These are phyloP conservation scores for Trifolium pratense DNA, from an alignment of 306 rosid genomes.

Conservation along the genomic window DNA sequence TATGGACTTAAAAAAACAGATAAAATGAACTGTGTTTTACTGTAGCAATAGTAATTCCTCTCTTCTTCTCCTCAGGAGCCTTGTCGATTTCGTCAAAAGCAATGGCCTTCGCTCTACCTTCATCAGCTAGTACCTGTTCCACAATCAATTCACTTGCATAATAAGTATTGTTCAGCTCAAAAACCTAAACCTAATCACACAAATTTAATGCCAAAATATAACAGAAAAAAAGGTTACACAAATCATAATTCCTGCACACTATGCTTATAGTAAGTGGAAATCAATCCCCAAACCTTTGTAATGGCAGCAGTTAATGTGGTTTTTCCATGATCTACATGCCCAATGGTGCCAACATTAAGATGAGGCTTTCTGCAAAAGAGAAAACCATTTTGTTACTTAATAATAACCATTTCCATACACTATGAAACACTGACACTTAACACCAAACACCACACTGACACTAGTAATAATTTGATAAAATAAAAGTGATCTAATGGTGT, in stretches of 20 bases:
- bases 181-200: constrained; percentile 6
- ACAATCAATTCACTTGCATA: constrained; percentile 1
- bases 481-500: not conserved
- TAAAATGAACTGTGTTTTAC: constrained; percentile 41
- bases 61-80: constrained; percentile 94
- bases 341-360: constrained; percentile 92
- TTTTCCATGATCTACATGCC: constrained; percentile 97
- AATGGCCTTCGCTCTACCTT: constrained; percentile 96
- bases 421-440: not conserved
- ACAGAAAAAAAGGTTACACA: not conserved
- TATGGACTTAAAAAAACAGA: not conserved
- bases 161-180: not conserved
- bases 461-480: not conserved
- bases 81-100: constrained; percentile 97
- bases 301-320: constrained; percentile 97
- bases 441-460: not conserved
- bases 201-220: not conserved
- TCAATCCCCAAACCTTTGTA: constrained; percentile 69
- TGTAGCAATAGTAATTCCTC: constrained; percentile 98
- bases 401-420: not conserved
- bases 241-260: not conserved
- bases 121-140: constrained; percentile 82
- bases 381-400: constrained; percentile 9
- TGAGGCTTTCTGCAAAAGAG: constrained; percentile 76
- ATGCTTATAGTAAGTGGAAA: not conserved